A percentile compares a stretch with the other conserved stretches of the same genome.
Conservation (phyloP, 768 basidiomycete species). For the Coprinopsis sp. region DNA sequence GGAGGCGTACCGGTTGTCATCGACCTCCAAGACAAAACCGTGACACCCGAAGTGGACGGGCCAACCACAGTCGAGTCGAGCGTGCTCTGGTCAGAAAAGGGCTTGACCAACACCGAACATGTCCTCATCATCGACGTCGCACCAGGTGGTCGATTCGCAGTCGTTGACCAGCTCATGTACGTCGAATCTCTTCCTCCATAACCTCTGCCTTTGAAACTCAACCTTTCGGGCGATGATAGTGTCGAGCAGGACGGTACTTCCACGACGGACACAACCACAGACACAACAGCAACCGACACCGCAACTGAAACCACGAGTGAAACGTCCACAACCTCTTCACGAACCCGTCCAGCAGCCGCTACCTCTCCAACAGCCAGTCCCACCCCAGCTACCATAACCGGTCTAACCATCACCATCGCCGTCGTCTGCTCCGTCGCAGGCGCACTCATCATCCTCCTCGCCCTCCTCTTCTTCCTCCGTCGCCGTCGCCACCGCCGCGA, state of each 20-base stretch:
- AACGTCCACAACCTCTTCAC: not conserved
- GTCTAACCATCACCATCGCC: slow-evolving; percentile 4
- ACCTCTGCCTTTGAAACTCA: not conserved
- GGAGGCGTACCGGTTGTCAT: not conserved
- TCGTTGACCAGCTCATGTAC: slow-evolving; percentile 9
- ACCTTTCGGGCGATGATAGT: not conserved
- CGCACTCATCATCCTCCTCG: not conserved
- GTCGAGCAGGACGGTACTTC: not conserved
- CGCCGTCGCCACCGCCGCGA: not conserved
- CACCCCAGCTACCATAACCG: slow-evolving; percentile 1
- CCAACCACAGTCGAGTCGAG: slow-evolving; percentile 1
- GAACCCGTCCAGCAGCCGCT: not conserved
- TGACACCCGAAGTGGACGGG: not conserved
- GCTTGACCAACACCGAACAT: slow-evolving; percentile 1
- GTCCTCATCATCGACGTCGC: slow-evolving; percentile 3
- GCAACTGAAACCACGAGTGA: not conserved
- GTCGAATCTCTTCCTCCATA: not conserved
- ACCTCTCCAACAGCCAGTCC: not conserved
- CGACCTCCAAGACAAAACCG: slow-evolving; percentile 2
- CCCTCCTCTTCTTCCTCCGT: not conserved
- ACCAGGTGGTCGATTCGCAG: not conserved
- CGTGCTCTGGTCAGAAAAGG: not conserved
- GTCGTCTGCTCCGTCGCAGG: slow-evolving; percentile 2
- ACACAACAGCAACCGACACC: not conserved
- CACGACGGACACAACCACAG: not conserved